phyloP scores from a whole-genome alignment of 1,284 basidiomycete genomes.

The Pseudozyma sp. region DNA sequence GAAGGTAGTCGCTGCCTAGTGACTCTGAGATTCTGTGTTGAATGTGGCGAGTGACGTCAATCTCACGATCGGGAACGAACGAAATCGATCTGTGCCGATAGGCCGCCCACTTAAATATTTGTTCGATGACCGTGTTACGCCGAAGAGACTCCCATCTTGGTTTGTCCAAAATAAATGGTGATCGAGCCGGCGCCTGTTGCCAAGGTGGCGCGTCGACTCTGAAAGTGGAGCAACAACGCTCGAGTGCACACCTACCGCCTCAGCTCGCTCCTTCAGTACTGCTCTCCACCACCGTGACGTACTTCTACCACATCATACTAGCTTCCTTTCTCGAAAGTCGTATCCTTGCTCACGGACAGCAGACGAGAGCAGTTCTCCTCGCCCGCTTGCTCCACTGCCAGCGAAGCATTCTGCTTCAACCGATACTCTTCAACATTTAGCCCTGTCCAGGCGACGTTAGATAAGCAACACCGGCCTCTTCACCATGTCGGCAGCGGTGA shows the following conservation, averaged over 20 bases:
- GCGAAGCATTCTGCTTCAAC: background rate
- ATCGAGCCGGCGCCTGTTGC: constrained; percentile 18
- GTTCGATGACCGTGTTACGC: background rate
- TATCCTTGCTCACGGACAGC: too few relatives aligned
- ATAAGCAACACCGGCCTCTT: background rate
- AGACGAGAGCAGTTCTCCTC: too few relatives aligned
- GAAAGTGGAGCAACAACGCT: constrained; percentile 30
- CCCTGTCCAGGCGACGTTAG: too few relatives aligned
- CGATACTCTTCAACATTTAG: background rate
- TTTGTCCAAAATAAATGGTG: constrained; percentile 6
- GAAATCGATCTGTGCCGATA: too few relatives aligned
- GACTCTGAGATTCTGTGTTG: too few relatives aligned
- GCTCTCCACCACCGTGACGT: too few relatives aligned
- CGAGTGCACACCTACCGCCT: background rate
- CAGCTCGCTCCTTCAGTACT: background rate
- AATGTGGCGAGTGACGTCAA: too few relatives aligned
- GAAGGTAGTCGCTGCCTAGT: too few relatives aligned
- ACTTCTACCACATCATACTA: background rate
- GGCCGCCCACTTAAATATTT: too few relatives aligned
- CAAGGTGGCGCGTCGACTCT: constrained; percentile 36
- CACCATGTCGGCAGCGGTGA: constrained; percentile 45
- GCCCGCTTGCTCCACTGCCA: too few relatives aligned
- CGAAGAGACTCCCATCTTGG: background rate
- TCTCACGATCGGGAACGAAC: too few relatives aligned
- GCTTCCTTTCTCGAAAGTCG: background rate